Evolutionary conservation across 2,329 filamentous ascomycete species (phyloP), one percentile per base, ranked within the genome.

Genomic region (Colletotrichum plurivorum): DNA sequence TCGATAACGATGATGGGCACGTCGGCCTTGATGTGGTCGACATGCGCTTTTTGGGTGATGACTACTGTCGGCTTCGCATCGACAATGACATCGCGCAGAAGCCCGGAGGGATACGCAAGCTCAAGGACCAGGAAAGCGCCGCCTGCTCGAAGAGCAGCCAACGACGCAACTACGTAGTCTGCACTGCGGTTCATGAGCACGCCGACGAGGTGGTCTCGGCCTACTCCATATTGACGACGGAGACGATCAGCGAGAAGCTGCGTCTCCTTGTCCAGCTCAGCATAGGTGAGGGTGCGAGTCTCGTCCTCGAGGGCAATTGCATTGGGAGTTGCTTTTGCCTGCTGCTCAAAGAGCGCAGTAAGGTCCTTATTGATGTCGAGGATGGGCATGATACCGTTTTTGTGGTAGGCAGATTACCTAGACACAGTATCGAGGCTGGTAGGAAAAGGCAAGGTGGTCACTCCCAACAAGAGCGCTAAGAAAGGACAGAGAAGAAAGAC

Each of bases 71-170:
- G 93, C 31, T 85, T 87, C 12, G 92, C 91, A 82, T 95, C 93
- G 36, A 93, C 90, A 59, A 95, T 87, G 59, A 95, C 93, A 79
- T 94, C 92, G 59, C 91, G 88, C 70, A 95, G 83, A 56, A 95
- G 83, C 64, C 89, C 90, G 0, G 91, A 88, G 15, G 93, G 93
- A 72, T 95, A 95, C 3, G 93, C 93, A 56, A 94, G 84, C 80
- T 95, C 93, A 3, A 95, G 87, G 2, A 95, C 93, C 5, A 95
- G 84, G 76, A 94, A 95, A 2, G 93, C 93, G 62, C 93, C 93
- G 59, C 93, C 93, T 2, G 93, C 93, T 68, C 92, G 89, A 46
- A 95, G 86, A n/a, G 92, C 89, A 27, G 93, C 93, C 60, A 95
- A 84, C 76, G 91, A 94, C 16, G 92, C 90, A 78, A 95, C 90